Base-by-base conservation (phyloP, 2,329 filamentous ascomycete species). In the Bipolaris zeicola region DNA sequence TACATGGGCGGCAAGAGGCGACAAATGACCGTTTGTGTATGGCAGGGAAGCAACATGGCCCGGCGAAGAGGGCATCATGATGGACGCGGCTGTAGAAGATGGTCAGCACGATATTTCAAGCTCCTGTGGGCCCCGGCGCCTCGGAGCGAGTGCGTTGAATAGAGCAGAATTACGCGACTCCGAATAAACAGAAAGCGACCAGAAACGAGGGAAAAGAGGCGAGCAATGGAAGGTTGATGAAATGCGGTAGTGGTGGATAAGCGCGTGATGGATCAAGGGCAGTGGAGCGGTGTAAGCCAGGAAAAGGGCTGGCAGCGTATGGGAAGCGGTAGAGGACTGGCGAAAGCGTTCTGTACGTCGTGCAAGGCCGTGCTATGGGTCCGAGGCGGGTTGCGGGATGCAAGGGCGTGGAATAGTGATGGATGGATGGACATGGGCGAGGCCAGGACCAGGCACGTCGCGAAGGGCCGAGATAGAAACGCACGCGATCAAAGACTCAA, bases 21-120 rank as follows among this genome's bases (percentile, higher is more conserved):
- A 85, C 68, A 81, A 73, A 76, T 88, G 84, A 72, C 89, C 89
- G 78, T 92, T 90, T 70, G 84, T 82, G 72, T 86, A 81, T 78
- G 85, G 82, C 77, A 87, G 81, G 69, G 83, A 81, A 73, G 85
- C 83, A 78, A 82, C 83, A 80, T 85, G 85, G 69, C 77, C 74
- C 81, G 89, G 86, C 74, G 81, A 84, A 80, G 82, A 82, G 77
- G 82, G 81, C 79, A 85, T 83, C 78, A 82, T 79, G 81, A 83
- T 82, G 82, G 84, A 86, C 83, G 83, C 83, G 80, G 82, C 84
- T 86, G 62, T 64, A 60, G 57, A 61, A 76, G 71, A 76, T 73
- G 67, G 77, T 80, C 74, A 81, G 79, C 75, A 68, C 58, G 60
- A 73, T 74, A 69, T 65, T 65, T 73, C 64, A 60, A 62, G 58